Evolutionary conservation across 306 rosid species (phyloP).

Genomic region (Begonia peltatifolia): DNA sequence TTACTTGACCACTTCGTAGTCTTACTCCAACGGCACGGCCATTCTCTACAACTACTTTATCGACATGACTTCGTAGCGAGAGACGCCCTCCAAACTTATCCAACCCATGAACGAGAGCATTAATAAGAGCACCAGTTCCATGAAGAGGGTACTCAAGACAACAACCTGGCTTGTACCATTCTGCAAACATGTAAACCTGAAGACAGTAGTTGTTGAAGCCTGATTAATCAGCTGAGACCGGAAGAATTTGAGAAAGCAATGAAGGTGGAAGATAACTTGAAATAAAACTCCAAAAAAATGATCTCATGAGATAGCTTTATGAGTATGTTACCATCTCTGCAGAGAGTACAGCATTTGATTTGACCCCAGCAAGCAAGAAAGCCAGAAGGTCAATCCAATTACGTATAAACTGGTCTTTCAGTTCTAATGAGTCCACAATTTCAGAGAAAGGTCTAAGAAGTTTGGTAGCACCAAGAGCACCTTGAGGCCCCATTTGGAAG

Average conservation of each 20-base stretch:
- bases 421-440: constrained; percentile 57
- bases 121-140: constrained; percentile 67
- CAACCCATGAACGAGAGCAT: constrained; percentile 74
- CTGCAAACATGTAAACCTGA: constrained; percentile 92
- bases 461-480: constrained; percentile 66
- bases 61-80: constrained; percentile 69
- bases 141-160: constrained; percentile 79
- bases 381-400: constrained; percentile 84
- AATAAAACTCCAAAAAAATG: constrained; percentile 4
- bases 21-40: constrained; percentile 73
- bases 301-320: neutral
- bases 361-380: constrained; percentile 96
- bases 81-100: constrained; percentile 74
- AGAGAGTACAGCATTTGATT: constrained; percentile 60
- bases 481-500: constrained; percentile 76
- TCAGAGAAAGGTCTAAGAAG: constrained; percentile 83
- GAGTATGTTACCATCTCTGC: constrained; percentile 67
- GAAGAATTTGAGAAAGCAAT: too few species aligned
- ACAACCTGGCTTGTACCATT: constrained; percentile 94
- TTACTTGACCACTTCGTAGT: constrained; percentile 67
- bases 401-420: constrained; percentile 60
- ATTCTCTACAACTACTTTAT: constrained; percentile 54
- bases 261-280: too few species aligned
- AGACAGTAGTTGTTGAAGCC: neutral
- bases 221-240: too few species aligned